Conservation (phyloP, 805 yeast species). For the Sugiyamaella smithiae region DNA sequence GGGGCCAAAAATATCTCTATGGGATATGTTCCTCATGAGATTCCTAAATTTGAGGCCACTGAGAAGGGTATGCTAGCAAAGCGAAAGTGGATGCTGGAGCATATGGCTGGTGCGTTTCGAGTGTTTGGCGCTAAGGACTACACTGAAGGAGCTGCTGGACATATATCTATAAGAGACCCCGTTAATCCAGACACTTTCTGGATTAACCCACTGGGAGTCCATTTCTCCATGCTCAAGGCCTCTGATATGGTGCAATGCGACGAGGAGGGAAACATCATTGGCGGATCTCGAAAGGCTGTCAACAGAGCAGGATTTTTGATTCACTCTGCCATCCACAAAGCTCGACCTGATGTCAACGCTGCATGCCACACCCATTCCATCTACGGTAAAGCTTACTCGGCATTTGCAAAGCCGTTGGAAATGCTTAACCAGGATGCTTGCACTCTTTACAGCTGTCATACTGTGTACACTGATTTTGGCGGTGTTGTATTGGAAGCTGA, state of each 20-base stretch:
- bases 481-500: conserved; percentile 70
- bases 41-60: conserved; percentile 52
- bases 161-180: conserved; percentile 82
- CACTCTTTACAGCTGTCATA: conserved; percentile 59
- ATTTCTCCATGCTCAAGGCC: conserved; percentile 59
- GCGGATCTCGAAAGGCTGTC: conserved; percentile 53
- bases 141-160: conserved; percentile 81
- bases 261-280: conserved; percentile 60
- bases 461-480: conserved; percentile 68
- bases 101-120: conserved; percentile 84
- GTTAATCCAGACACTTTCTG: conserved; percentile 76
- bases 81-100: conserved; percentile 57
- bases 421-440: conserved; percentile 82
- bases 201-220: conserved; percentile 86
- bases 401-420: conserved; percentile 64
- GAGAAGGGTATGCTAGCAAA: conserved; percentile 35
- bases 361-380: conserved; percentile 70
- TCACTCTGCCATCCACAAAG: conserved; percentile 64
- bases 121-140: conserved; percentile 76
- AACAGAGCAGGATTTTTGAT: conserved; percentile 71
- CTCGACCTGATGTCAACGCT: conserved; percentile 67
- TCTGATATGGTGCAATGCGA: conserved; percentile 63
- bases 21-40: conserved; percentile 45
- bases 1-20: conserved; percentile 62
- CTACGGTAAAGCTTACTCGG: conserved; percentile 62